Evolutionary conservation across 2,329 filamentous ascomycete species (phyloP).

Genomic region (Geosmithia putterillii): DNA sequence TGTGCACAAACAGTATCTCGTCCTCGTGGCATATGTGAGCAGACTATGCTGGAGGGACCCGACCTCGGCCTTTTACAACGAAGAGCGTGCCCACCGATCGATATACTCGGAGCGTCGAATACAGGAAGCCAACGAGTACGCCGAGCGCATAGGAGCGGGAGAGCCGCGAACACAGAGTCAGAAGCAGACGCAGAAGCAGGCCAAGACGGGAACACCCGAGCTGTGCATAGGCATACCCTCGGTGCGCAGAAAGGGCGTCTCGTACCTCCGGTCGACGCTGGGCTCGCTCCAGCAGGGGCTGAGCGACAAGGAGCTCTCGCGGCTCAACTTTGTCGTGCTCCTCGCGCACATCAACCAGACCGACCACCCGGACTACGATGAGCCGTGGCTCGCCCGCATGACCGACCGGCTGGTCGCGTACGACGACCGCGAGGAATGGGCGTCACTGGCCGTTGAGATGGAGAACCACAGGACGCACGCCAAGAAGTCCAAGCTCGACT

Average conservation of each 20-base stretch:
- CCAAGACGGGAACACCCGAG: neutral
- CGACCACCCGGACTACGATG: conserved; percentile 3
- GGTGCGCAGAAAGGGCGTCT: conserved; percentile 2
- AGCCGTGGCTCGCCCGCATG: conserved; percentile 3
- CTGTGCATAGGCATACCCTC: conserved; percentile 5
- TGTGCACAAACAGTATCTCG: neutral
- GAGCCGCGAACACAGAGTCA: no score
- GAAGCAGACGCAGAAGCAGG: neutral
- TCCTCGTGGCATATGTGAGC: neutral
- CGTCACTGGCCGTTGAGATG: conserved; percentile 2
- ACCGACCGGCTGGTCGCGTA: conserved; percentile 3
- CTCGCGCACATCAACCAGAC: conserved; percentile 4
- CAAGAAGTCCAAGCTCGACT: conserved; percentile 5
- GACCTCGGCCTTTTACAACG: conserved; percentile 4
- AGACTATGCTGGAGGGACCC: conserved; percentile 5
- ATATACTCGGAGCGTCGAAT: conserved; percentile 4
- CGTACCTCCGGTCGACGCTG: conserved; percentile 4
- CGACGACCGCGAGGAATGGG: conserved; percentile 1
- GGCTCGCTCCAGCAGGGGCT: conserved; percentile 5
- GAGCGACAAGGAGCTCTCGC: conserved; percentile 1
- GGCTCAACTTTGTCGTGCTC: conserved; percentile 3
- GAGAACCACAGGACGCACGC: conserved; percentile 1
- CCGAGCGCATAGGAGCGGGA: neutral
- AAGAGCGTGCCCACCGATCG: conserved; percentile 1
- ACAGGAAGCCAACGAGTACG: conserved; percentile 2